Conservation (phyloP, 225 moss, liverwort and hornwort species). For the Physcomitrellopsis africana region DNA sequence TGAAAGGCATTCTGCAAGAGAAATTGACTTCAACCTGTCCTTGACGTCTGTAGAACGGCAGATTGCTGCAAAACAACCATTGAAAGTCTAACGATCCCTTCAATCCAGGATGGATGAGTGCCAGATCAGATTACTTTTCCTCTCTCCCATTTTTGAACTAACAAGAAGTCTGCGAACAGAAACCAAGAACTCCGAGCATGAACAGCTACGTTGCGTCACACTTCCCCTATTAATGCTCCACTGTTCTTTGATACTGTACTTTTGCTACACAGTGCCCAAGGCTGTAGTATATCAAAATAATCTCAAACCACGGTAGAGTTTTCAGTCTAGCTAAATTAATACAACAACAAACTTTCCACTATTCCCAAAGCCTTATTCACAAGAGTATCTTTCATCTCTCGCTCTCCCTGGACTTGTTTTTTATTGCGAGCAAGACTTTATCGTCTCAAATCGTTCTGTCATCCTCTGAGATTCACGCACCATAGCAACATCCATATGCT, state of each 20-base stretch:
- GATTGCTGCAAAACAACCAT: not conserved
- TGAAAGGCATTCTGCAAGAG: slow-evolving; percentile 50
- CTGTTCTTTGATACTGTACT: not conserved
- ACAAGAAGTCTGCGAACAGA: not conserved
- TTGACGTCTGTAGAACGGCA: not conserved
- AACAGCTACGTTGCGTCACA: not conserved
- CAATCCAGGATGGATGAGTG: not conserved
- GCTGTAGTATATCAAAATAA: not conserved
- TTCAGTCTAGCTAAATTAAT: too few relatives aligned
- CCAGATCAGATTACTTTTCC: not conserved
- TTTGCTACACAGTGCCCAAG: not conserved
- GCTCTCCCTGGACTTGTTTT: too few relatives aligned
- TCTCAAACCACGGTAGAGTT: not conserved
- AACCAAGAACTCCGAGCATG: not conserved
- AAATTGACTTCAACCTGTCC: slow-evolving; percentile 1
- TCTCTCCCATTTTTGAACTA: not conserved
- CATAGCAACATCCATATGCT: too few relatives aligned
- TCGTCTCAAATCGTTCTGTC: too few relatives aligned
- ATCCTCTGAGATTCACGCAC: too few relatives aligned
- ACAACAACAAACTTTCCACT: too few relatives aligned
- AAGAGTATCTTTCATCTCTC: too few relatives aligned
- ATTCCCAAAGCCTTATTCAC: too few relatives aligned
- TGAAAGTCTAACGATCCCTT: not conserved
- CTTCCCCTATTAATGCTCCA: not conserved
- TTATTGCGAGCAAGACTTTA: too few relatives aligned